Base-by-base conservation (phyloP, 345 rosid species). In the Eucalyptus paniculata region DNA sequence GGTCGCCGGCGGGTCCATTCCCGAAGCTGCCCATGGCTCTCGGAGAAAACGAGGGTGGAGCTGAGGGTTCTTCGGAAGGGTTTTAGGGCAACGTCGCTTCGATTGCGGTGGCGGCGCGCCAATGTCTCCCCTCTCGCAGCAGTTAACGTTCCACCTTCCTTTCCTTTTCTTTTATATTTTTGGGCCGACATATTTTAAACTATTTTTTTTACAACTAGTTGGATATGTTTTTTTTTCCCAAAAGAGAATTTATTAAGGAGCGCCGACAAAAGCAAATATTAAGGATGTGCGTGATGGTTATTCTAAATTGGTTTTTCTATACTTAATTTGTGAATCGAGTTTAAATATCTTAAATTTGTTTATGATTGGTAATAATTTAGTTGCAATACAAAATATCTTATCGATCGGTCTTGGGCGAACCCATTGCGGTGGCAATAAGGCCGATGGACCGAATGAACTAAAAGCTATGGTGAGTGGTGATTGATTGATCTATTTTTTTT, bases 21-120 rank as follows among this genome's bases (percentile, higher is more conserved):
- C 87, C 86, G 81, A 90, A 89, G 94, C 93, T 93, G 58, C 95
- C 94, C 98, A 96, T 96, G 88, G 30, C 54, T 56, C 65, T 56
- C 65, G 50, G 56, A 47, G 53, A 34, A 34, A 49, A 56, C 58
- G 58, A 50, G 37, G 87, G 50, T 86, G 83, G 34, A 87, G 49
- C 83, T 15, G 37, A 54, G 60, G 72, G 50, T 49, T 89, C 50
- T 86, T 23, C 45, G 53, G 21, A 16, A 16, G 50, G 88, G 87
- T 30, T 81, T 88, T 93, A 93, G 95, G 94, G 93, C 93, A 93
- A 91, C 86, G 92, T 88, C 90, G 90, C 50, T 89, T 49, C n/a
- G 65, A 86, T 11, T 77, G 17, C 85, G 47, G 47, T 21, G 85
- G 85, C 85, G 12, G 26, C 4, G 85, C 85, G 16, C 42, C 47